A percentile compares a stretch with the other conserved stretches of the same genome.
Evolutionary conservation across 2,329 filamentous ascomycete species (phyloP).

Genomic region (Malbranchea zuffiana): DNA sequence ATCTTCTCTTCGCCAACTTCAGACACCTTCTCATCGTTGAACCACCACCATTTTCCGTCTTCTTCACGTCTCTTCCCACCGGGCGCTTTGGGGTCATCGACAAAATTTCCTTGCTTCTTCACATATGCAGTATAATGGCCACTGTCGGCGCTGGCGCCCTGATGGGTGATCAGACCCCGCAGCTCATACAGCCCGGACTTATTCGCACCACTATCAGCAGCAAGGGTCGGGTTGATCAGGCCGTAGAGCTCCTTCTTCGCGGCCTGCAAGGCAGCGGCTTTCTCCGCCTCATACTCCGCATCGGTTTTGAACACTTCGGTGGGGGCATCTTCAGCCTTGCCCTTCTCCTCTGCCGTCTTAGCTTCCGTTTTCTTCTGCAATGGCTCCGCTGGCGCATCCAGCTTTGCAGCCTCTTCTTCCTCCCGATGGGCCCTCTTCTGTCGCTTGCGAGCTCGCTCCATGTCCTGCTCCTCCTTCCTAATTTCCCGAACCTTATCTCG

Average conservation of each 20-base stretch:
- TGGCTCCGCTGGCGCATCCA: slow-evolving; percentile 26
- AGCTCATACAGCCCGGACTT: slow-evolving; percentile 93
- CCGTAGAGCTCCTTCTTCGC: slow-evolving; percentile 81
- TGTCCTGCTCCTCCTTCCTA: slow-evolving; percentile 86
- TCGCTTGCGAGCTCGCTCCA: slow-evolving; percentile 82
- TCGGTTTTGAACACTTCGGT: slow-evolving; percentile 76
- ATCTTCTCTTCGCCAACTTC: slow-evolving; percentile 91
- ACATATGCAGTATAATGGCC: slow-evolving; percentile 97
- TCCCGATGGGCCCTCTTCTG: slow-evolving; percentile 60
- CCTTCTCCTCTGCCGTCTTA: slow-evolving; percentile 42
- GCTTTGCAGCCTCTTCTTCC: slow-evolving; percentile 40
- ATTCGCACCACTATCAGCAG: slow-evolving; percentile 71
- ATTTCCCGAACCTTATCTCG: slow-evolving; percentile 93
- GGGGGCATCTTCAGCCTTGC: slow-evolving; percentile 63
- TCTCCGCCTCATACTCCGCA: slow-evolving; percentile 81
- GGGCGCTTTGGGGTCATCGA: slow-evolving; percentile 52
- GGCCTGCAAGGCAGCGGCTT: slow-evolving; percentile 58
- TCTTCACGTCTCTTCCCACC: slow-evolving; percentile 64
- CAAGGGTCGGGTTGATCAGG: slow-evolving; percentile 63
- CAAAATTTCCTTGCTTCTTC: slow-evolving; percentile 67
- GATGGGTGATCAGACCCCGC: slow-evolving; percentile 86
- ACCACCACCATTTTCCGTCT: slow-evolving; percentile 99
- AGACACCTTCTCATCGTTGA: slow-evolving; percentile 94
- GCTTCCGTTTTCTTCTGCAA: slow-evolving; percentile 41
- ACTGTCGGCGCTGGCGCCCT: slow-evolving; percentile 91